Conservation (phyloP, 805 yeast species). For the Kazachstania africana region DNA sequence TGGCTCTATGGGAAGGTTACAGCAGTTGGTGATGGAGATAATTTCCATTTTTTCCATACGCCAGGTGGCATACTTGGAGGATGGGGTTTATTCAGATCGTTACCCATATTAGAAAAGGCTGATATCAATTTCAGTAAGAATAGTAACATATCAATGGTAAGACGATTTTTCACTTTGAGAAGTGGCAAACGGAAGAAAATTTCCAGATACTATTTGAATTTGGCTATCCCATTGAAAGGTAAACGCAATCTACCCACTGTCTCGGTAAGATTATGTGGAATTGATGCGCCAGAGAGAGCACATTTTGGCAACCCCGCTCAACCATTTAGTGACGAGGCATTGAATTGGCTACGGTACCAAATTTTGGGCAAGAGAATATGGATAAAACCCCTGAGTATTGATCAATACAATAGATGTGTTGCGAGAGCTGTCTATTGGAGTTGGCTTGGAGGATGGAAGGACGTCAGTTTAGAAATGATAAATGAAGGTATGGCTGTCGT, state of each 20-base stretch:
- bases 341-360: constrained; percentile 59
- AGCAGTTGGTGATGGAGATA: constrained; percentile 92
- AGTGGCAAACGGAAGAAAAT: constrained; percentile 1
- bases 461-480: constrained; percentile 82
- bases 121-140: neutral
- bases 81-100: constrained; percentile 80
- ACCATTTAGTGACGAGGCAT: constrained; percentile 74
- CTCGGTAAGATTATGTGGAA: constrained; percentile 75
- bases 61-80: constrained; percentile 87
- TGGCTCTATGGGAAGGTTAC: constrained; percentile 65
- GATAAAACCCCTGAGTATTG: constrained; percentile 68
- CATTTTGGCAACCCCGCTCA: constrained; percentile 94
- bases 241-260: constrained; percentile 39
- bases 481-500: constrained; percentile 74
- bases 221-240: constrained; percentile 19
- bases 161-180: neutral
- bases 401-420: constrained; percentile 84
- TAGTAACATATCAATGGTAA: neutral
- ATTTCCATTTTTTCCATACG: constrained; percentile 81
- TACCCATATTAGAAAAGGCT: constrained; percentile 38
- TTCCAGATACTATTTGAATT: constrained; percentile 16
- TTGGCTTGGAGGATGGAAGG: constrained; percentile 55
- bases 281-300: constrained; percentile 93
- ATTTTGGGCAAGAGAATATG: constrained; percentile 57
- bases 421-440: constrained; percentile 53